phyloP scores from a whole-genome alignment of 2,329 filamentous ascomycete species.

The Colletotrichum eremochloae region DNA sequence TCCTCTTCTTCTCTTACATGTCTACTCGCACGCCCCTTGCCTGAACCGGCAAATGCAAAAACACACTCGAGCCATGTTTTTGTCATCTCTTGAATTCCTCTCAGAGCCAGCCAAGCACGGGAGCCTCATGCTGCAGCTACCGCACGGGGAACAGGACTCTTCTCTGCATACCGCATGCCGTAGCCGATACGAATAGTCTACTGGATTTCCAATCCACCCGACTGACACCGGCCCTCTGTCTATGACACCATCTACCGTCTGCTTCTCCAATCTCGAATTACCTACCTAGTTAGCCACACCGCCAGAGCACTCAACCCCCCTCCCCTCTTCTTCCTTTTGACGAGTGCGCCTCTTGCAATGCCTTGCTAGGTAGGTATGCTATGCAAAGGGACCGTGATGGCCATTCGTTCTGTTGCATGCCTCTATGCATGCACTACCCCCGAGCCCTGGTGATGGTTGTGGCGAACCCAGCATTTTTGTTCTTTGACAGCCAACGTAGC shows the following conservation, averaged over 20 bases:
- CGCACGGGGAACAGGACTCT: not conserved
- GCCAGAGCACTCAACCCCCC: slow-evolving; percentile 1
- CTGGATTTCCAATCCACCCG: not conserved
- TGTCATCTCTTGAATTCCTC: not conserved
- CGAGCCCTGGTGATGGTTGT: not conserved
- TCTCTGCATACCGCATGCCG: not conserved
- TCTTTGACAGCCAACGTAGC: not conserved
- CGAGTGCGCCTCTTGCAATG: not conserved
- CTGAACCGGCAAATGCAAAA: not conserved
- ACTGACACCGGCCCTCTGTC: not conserved
- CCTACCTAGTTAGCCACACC: slow-evolving; percentile 8
- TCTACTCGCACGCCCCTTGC: not conserved
- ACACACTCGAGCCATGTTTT: not conserved
- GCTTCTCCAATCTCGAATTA: not conserved
- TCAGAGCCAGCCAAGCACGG: not conserved
- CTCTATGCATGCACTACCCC: not conserved
- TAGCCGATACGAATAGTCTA: not conserved
- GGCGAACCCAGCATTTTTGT: not conserved
- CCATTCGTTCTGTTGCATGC: not conserved
- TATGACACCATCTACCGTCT: not conserved
- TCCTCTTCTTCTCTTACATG: not conserved
- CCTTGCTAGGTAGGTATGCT: slow-evolving; percentile 2
- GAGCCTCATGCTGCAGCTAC: slow-evolving; percentile 2
- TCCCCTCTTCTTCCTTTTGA: not conserved
- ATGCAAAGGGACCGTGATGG: not conserved